Conservation (phyloP, 2,329 filamentous ascomycete species). For the Helotiales sp. region DNA sequence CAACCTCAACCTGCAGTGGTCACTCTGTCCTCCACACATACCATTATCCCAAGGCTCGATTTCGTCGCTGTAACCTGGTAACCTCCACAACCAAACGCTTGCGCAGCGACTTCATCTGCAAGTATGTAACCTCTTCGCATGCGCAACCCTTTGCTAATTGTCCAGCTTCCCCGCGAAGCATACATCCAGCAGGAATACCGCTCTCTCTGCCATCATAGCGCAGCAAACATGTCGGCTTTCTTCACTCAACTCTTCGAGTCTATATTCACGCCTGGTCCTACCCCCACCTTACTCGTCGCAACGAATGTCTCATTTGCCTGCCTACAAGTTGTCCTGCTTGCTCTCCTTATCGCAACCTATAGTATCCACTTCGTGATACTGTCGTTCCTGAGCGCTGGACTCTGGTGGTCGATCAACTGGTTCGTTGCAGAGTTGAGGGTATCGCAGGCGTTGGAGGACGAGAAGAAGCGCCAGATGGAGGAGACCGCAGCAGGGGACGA, state of each 20-base stretch:
- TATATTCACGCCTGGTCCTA: slow-evolving; percentile 90
- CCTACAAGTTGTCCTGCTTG: slow-evolving; percentile 76
- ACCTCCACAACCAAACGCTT: not conserved
- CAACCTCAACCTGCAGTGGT: not conserved
- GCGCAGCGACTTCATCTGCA: not conserved
- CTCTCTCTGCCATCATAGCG: not conserved
- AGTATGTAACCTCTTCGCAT: not conserved
- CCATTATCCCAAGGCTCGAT: not conserved
- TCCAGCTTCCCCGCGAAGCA: not conserved
- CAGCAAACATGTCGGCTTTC: slow-evolving; percentile 55
- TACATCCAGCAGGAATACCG: not conserved
- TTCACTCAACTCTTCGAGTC: slow-evolving; percentile 82
- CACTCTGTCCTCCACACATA: not conserved
- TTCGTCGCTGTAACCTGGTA: not conserved
- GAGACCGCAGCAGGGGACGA: slow-evolving; percentile 30
- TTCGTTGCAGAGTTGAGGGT: slow-evolving; percentile 69
- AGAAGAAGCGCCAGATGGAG: slow-evolving; percentile 32
- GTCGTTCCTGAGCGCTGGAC: slow-evolving; percentile 72
- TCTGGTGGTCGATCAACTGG: slow-evolving; percentile 98
- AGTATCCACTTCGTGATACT: slow-evolving; percentile 88
- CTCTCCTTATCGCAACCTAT: slow-evolving; percentile 76
- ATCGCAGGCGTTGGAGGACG: slow-evolving; percentile 47
- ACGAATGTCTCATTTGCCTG: slow-evolving; percentile 87
- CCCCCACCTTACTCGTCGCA: slow-evolving; percentile 81
- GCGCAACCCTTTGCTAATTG: not conserved